Conservation (phyloP, 805 yeast genomes). For the Kluyveromyces siamensis region DNA sequence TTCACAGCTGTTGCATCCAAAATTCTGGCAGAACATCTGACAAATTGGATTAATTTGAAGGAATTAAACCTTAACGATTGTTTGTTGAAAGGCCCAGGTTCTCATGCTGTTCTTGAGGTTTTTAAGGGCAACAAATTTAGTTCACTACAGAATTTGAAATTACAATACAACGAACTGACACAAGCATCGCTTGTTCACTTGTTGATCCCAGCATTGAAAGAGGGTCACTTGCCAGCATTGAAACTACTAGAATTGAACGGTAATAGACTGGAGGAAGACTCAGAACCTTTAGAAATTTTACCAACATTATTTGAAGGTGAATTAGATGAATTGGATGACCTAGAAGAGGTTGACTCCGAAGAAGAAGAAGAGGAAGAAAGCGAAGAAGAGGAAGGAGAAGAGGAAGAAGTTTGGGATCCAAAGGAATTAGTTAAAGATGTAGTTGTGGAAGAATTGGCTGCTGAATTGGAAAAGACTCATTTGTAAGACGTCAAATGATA, state of each 20-base stretch:
- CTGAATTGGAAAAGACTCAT: conserved; percentile 47
- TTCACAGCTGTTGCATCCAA: conserved; percentile 62
- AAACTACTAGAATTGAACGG: conserved; percentile 80
- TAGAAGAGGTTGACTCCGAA: conserved; percentile 70
- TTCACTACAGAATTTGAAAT: conserved; percentile 49
- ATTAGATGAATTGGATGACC: conserved; percentile 87
- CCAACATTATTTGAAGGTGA: conserved; percentile 67
- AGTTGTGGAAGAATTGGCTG: conserved; percentile 38
- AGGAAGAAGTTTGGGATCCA: conserved; percentile 38
- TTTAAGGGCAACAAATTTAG: conserved; percentile 34
- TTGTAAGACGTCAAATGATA: conserved; percentile 19
- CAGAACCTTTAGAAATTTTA: conserved; percentile 55
- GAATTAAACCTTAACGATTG: conserved; percentile 89
- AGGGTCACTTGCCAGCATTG: conserved; percentile 49
- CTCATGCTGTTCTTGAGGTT: conserved; percentile 43
- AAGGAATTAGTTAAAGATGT: conserved; percentile 37
- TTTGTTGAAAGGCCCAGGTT: conserved; percentile 72
- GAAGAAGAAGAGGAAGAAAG: conserved; percentile 42
- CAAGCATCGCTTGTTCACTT: conserved; percentile 47
- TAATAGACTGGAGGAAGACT: conserved; percentile 85
- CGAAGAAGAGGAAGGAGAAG: conserved; percentile 31
- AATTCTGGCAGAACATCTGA: conserved; percentile 52
- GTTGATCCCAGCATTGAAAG: conserved; percentile 43
- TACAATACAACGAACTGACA: conserved; percentile 86
- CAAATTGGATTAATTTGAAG: conserved; percentile 52